phyloP scores from a whole-genome alignment of 2,329 filamentous ascomycete genomes.

The Colletotrichum siamense region DNA sequence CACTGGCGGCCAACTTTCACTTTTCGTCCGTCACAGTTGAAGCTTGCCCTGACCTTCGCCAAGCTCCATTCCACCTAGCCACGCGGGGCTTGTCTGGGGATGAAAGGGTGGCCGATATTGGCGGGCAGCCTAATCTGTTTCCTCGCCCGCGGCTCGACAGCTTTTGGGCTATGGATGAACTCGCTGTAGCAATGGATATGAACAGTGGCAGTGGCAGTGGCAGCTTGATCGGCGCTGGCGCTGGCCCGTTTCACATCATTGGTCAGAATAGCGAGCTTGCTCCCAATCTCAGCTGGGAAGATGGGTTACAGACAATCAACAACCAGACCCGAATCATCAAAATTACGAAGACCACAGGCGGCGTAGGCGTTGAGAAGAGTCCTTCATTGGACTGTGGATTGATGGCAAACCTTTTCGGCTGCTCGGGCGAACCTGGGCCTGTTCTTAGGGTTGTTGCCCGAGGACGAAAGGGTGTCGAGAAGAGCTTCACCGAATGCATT shows the following conservation, averaged over 20 bases:
- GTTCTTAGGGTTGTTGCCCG: slow-evolving; percentile 41
- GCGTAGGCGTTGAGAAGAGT: slow-evolving; percentile 26
- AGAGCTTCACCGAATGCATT: slow-evolving; percentile 39
- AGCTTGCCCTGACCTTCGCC: slow-evolving; percentile 40
- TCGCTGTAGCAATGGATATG: slow-evolving; percentile 43
- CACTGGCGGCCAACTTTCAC: slow-evolving; percentile 27
- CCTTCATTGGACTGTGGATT: slow-evolving; percentile 39
- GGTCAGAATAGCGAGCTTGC: slow-evolving; percentile 48
- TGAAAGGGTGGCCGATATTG: slow-evolving; percentile 46
- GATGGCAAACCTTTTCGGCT: slow-evolving; percentile 49
- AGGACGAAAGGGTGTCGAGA: slow-evolving; percentile 25
- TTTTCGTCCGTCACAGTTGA: slow-evolving; percentile 28
- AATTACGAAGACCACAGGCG: slow-evolving; percentile 25
- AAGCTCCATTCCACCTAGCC: slow-evolving; percentile 41
- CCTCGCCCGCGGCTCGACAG: slow-evolving; percentile 38
- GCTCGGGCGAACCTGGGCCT: slow-evolving; percentile 33
- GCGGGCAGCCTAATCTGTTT: slow-evolving; percentile 45
- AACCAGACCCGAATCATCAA: slow-evolving; percentile 35
- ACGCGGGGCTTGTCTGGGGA: slow-evolving; percentile 43
- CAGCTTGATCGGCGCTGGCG: slow-evolving; percentile 44
- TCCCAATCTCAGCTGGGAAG: slow-evolving; percentile 39
- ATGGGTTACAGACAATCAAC: slow-evolving; percentile 21
- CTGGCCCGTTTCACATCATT: slow-evolving; percentile 45
- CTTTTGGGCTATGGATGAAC: slow-evolving; percentile 35
- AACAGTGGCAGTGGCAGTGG: slow-evolving; percentile 30